Conservation (phyloP, 2,329 filamentous ascomycete genomes). For the Eutypella sp. region DNA sequence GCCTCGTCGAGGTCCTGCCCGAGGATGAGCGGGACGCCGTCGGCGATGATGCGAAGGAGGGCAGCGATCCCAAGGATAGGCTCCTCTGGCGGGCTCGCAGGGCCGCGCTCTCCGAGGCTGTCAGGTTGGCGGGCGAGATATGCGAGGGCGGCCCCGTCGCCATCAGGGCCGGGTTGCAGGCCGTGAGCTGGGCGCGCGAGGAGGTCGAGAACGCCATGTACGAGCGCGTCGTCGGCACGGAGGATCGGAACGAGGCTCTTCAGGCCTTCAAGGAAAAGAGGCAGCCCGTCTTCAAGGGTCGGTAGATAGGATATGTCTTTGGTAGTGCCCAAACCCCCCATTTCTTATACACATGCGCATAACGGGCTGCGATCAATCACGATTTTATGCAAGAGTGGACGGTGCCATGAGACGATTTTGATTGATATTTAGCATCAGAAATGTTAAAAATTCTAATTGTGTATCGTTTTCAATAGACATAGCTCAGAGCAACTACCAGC, state of each 20-base stretch:
- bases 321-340: no score
- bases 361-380: no score
- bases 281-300: conserved; percentile 53
- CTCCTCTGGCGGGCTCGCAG: conserved; percentile 57
- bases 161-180: conserved; percentile 71
- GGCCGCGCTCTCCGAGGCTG: conserved; percentile 68
- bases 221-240: conserved; percentile 72
- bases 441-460: no score
- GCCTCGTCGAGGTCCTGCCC: conserved; percentile 74
- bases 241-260: conserved; percentile 85
- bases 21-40: conserved; percentile 45
- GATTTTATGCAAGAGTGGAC: no score
- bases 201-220: conserved; percentile 85
- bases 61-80: conserved; percentile 29
- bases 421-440: no score
- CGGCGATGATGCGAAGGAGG: conserved; percentile 32
- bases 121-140: conserved; percentile 76
- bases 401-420: no score
- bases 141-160: conserved; percentile 87
- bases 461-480: no score
- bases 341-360: no score
- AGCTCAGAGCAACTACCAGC: no score
- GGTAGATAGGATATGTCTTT: conserved; percentile 25
- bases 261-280: conserved; percentile 70
- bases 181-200: conserved; percentile 68